Evolutionary conservation across 495 filamentous ascomycete genomes (phyloP).

Genomic region (Amorphotheca resinae): DNA sequence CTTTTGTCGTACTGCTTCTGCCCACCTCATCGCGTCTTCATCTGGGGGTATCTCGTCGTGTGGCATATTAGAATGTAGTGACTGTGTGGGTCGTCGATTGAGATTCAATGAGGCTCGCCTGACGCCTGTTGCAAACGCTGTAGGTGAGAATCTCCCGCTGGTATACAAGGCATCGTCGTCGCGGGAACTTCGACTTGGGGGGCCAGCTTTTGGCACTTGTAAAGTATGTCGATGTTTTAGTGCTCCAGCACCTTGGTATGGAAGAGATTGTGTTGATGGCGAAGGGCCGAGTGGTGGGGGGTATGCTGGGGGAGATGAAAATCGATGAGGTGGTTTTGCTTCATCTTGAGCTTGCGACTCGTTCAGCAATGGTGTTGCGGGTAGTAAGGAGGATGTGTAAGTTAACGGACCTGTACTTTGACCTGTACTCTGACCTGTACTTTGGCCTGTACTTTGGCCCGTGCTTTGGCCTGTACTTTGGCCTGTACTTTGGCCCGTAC

Average conservation of each 20-base stretch:
- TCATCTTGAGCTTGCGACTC: constrained; percentile 29
- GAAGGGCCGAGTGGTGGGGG: constrained; percentile 40
- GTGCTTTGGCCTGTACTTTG: too few relatives aligned
- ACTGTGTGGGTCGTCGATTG: constrained; percentile 68
- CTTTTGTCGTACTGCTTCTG: constrained; percentile 83
- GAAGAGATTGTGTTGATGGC: constrained; percentile 27
- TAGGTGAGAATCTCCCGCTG: constrained; percentile 80
- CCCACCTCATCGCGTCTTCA: constrained; percentile 83
- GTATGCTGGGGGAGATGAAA: constrained; percentile 60
- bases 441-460: too few relatives aligned
- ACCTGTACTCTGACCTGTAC: too few relatives aligned
- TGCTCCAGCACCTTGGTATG: constrained; percentile 31
- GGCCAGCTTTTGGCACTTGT: constrained; percentile 58
- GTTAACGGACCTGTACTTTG: constrained; percentile 16
- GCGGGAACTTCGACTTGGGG: constrained; percentile 36
- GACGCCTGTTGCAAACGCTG: constrained; percentile 32
- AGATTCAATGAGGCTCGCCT: constrained; percentile 74
- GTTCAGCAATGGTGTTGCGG: constrained; percentile 30
- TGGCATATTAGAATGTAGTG: constrained; percentile 69
- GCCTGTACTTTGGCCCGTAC: too few relatives aligned
- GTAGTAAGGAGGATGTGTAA: constrained; percentile 21
- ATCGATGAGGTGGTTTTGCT: constrained; percentile 44
- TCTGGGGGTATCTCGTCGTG: constrained; percentile 76
- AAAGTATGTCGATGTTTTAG: constrained; percentile 80
- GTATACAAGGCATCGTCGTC: constrained; percentile 54